Evolutionary conservation across 805 yeast species (phyloP).

Genomic region (Wickerhamiella allomyrinae): DNA sequence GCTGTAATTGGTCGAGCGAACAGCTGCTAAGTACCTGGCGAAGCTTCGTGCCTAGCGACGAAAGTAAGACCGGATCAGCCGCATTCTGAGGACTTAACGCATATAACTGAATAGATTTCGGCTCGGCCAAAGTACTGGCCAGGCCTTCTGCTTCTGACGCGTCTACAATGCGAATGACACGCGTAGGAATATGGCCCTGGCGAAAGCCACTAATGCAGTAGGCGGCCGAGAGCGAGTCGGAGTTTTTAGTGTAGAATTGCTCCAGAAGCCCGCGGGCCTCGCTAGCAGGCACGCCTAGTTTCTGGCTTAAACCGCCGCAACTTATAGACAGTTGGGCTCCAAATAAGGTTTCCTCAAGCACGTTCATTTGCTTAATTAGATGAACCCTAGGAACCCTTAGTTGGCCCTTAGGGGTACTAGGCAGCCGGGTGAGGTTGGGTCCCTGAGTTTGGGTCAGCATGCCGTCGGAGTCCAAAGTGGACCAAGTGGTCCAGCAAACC

Average conservation of each 20-base stretch:
- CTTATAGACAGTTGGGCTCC: conserved; percentile 4
- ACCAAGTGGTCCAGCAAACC: neutral
- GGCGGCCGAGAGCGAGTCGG: conserved; percentile 6
- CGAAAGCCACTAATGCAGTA: conserved; percentile 1
- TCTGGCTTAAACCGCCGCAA: conserved; percentile 5
- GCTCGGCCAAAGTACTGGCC: neutral
- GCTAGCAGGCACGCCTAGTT: neutral
- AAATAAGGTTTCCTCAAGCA: neutral
- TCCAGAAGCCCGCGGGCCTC: conserved; percentile 6
- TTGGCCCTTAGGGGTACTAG: no score
- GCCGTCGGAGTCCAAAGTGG: no score
- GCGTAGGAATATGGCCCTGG: neutral
- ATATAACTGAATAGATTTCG: neutral
- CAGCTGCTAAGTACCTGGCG: conserved; percentile 2
- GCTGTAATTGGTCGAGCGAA: neutral
- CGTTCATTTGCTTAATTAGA: no score
- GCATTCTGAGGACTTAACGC: conserved; percentile 6
- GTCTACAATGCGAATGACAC: neutral
- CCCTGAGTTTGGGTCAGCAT: no score
- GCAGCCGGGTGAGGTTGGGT: no score
- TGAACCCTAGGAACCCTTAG: no score
- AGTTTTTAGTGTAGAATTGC: conserved; percentile 3
- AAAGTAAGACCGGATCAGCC: conserved; percentile 6
- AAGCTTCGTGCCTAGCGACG: neutral
- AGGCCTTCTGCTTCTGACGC: neutral